Evolutionary conservation across 2,329 filamentous ascomycete genomes (phyloP), one percentile per base, ranked within the genome.

Genomic region (Botrytis fragariae): DNA sequence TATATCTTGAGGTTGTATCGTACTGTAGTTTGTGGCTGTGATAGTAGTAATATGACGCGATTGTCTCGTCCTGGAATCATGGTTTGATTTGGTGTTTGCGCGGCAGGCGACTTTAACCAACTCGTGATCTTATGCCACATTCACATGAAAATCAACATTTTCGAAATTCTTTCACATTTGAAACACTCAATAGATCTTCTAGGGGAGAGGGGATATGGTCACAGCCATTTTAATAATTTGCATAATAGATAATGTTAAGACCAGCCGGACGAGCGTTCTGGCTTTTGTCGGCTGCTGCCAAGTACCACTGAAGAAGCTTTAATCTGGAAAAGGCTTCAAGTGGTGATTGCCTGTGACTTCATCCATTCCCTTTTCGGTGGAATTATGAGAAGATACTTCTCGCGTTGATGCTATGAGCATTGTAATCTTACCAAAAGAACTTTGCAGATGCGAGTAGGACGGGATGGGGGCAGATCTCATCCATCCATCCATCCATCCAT

Each of bases 51-150:
- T 57, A 57, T 68, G 35, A 68, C 48, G 65, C 35, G 48, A n/a
- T 57, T 42, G n/a, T 68, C 48, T 68, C 65, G 54, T 42, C 39
- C 45, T 39, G 16, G 64, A 67, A 54, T 54, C 45, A 68, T 20
- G 16, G 20, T 39, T 61, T 61, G 25, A 39, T n/a, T 35, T 54
- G 25, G 20, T 68, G 37, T 44, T 68, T 68, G 65, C 65, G 65
- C 48, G 48, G 65, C 65, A 68, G 65, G 65, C 65, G 48, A 68
- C 65, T 68, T 68, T 57, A 69, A 32, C 25, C 35, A 57, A 44
- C 65, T 69, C 65, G 65, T 69, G 65, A 57, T 57, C n/a, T 29
- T 57, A 29, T 20, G 0, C 35, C 51, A 68, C 64, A 54, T 68
- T 68, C 32, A 68, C 37, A 63, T 44, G 61, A 44, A 64, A 64